Percentiles rank a stretch among this genome's conserved stretches.
Evolutionary conservation across 495 filamentous ascomycete genomes (phyloP).

Genomic region (Podospora conica): DNA sequence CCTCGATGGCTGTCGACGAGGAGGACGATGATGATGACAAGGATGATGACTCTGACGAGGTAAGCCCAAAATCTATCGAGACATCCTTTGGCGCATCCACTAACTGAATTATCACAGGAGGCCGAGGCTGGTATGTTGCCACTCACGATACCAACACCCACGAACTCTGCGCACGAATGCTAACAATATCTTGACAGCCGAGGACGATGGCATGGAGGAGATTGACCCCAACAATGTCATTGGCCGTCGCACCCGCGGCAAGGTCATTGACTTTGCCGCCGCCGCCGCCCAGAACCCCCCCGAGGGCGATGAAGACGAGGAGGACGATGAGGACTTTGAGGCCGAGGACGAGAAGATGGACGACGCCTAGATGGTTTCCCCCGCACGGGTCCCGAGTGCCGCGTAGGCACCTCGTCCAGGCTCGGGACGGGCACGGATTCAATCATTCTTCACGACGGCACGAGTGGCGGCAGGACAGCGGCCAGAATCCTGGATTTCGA

Average conservation of each 20-base stretch:
- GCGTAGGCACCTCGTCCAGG: background rate
- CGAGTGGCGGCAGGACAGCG: background rate
- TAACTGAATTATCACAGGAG: slow-evolving; percentile 25
- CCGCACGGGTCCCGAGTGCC: background rate
- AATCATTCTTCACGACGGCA: background rate
- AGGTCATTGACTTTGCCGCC: slow-evolving; percentile 76
- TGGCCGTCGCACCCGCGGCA: slow-evolving; percentile 79
- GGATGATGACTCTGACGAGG: slow-evolving; percentile 56
- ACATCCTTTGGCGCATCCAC: background rate
- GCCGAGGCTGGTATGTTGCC: slow-evolving; percentile 39
- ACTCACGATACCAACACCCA: slow-evolving; percentile 1
- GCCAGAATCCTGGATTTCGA: background rate
- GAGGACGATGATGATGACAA: slow-evolving; percentile 62
- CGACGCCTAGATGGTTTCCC: slow-evolving; percentile 33
- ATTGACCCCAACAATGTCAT: slow-evolving; percentile 89
- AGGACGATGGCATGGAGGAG: slow-evolving; percentile 79
- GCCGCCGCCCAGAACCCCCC: slow-evolving; percentile 62
- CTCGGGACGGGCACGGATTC: background rate
- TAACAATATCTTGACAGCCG: slow-evolving; percentile 25
- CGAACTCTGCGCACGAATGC: slow-evolving; percentile 1
- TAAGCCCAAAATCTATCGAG: slow-evolving; percentile 30
- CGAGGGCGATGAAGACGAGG: slow-evolving; percentile 72
- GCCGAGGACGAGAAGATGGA: slow-evolving; percentile 44
- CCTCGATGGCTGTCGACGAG: slow-evolving; percentile 59
- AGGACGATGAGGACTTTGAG: slow-evolving; percentile 61